Base-by-base conservation (phyloP, 768 basidiomycete species). In the Jaapia argillacea region DNA sequence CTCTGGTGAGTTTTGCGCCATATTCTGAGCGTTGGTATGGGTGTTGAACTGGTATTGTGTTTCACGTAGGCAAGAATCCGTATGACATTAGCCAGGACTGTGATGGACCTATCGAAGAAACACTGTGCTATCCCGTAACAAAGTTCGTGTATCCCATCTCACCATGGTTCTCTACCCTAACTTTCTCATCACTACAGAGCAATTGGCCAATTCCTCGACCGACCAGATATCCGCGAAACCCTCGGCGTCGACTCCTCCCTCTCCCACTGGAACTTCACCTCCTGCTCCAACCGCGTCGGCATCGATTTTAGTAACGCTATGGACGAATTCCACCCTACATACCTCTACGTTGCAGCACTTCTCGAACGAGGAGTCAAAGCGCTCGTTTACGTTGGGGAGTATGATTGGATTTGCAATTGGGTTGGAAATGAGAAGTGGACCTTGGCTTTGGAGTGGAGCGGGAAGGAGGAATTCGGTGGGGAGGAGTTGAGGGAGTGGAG, bases 1-100 rank as follows among this genome's bases (percentile, higher is more conserved):
- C 5, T 60, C 58, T 1, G 68, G 66, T 69, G 48, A 23, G 48
- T 26, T 10, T 24, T 20, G 12, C 13, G 16, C 13, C 24, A 24
- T 13, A 18, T 28, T 24, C n/a, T n/a, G n/a, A n/a, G n/a, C n/a
- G n/a, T n/a, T n/a, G n/a, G n/a, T n/a, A n/a, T n/a, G n/a, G n/a
- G n/a, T n/a, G n/a, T n/a, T 5, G 26, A 3, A 13, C 51, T 42
- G 14, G 39, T 20, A 16, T 49, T 56, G 3, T 59, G 61, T 54
- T 48, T 2, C n/a, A 14, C 13, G 6, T 7, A 69, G 69, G 66
- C 12, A 60, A 62, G 57, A 79, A 79, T 54, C 75, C 73, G 1
- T 87, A 89, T 54, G 84, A 89, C 52, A 72, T 89, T 41, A 79
- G 72, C 53, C 70, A 71, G 52, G 58, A 65, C 24, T 85, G 82